These are phyloP conservation scores for Aspergillus sp. DNA, from an alignment of 2,329 filamentous ascomycete genomes.

Conservation along the genomic window DNA sequence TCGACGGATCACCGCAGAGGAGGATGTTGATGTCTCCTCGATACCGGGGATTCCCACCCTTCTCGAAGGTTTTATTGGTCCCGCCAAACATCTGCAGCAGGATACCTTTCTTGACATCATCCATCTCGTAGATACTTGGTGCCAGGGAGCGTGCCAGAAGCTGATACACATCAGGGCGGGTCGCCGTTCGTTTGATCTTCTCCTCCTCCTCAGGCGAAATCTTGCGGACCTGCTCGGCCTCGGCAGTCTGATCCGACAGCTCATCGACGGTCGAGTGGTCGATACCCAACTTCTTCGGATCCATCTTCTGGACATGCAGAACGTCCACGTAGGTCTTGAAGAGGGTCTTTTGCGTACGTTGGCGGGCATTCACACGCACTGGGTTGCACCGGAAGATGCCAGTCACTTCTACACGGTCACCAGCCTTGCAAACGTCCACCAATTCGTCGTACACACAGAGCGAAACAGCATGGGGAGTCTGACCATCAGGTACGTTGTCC, in stretches of 20 bases:
- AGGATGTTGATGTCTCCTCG: slow-evolving; percentile 96
- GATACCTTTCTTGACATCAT: slow-evolving; percentile 98
- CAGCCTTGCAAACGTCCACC: slow-evolving; percentile 95
- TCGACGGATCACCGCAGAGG: slow-evolving; percentile 93
- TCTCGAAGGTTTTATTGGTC: slow-evolving; percentile 95
- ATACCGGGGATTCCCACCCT: slow-evolving; percentile 90
- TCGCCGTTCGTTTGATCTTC: slow-evolving; percentile 73
- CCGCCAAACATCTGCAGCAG: slow-evolving; percentile 92
- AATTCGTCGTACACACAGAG: slow-evolving; percentile 94
- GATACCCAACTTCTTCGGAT: slow-evolving; percentile 87
- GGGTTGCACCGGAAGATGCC: slow-evolving; percentile 94
- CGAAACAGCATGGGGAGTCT: slow-evolving; percentile 94
- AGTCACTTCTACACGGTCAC: slow-evolving; percentile 90
- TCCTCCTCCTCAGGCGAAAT: slow-evolving; percentile 78
- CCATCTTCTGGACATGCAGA: slow-evolving; percentile 89
- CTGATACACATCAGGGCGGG: slow-evolving; percentile 82
- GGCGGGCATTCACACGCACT: slow-evolving; percentile 85
- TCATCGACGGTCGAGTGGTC: slow-evolving; percentile 81
- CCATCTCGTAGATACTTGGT: slow-evolving; percentile 93
- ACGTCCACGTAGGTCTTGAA: slow-evolving; percentile 98
- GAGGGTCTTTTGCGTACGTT: slow-evolving; percentile 84
- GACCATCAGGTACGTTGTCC: slow-evolving; percentile 85
- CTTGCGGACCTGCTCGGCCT: slow-evolving; percentile 73
- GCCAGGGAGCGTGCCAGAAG: slow-evolving; percentile 82
- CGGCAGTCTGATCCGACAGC: slow-evolving; percentile 60